Evolutionary conservation across 768 basidiomycete species (phyloP), one percentile per base, ranked within the genome.

Genomic region (Kwoniella newhampshirensis): DNA sequence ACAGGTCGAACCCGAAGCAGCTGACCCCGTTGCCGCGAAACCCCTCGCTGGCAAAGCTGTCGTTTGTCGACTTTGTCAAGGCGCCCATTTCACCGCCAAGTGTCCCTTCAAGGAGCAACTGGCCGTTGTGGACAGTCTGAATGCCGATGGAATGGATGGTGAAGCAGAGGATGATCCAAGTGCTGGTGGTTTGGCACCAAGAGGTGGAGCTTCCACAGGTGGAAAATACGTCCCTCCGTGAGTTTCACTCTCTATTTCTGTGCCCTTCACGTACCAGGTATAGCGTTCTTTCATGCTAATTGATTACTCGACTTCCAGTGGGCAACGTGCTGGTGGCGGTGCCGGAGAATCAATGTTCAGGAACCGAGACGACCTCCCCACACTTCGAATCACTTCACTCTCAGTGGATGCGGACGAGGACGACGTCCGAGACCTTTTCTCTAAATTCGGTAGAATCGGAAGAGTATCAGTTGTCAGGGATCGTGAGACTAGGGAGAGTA

Each of bases 91-190:
- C 78, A 99, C 96, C 13, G 88, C 92, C 62, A 92, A 93, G 77
- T 98, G 96, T 82, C 96, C 96, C 5, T 93, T 92, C 83, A 96
- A 92, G 79, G 92, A 97, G 68, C 87, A 88, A 8, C 83, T 99
- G 13, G 70, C 67, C 8, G 70, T 65, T n/a, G 61, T 72, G 36
- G 68, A 70, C 49, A 57, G 54, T 20, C 54, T 66, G 43, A 51
- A 59, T 25, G 53, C 37, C 20, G 86, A 86, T 9, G 87, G 84
- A 3, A 80, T 91, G 45, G 68, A 72, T 28, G 60, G 73, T 18
- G 81, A 80, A 12, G 78, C 51, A 79, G 86, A 86, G 82, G 68
- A 51, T 13, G 54, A 46, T 20, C 53, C 46, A 28, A 62, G 55
- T 17, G 50, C 55, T 18, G 64, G 68, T 36, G 69, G 69, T 55